Base-by-base conservation (phyloP, 139 green algal species). In the Yamagishiella unicocca region DNA sequence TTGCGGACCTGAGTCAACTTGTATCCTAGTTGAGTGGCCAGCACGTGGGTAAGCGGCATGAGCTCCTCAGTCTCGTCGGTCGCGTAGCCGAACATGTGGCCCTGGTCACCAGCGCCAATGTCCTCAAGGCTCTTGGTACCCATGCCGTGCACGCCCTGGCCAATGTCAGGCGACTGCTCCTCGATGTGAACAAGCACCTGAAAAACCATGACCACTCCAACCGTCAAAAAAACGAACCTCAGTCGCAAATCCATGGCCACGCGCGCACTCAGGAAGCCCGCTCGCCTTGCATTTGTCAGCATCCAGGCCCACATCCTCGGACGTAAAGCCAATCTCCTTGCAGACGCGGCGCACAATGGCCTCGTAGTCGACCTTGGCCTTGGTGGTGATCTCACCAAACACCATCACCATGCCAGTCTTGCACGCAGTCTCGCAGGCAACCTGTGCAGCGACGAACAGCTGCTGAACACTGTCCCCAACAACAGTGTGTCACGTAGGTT, bases 351-450 rank as follows among this genome's bases (percentile, higher is more conserved):
- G 93, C 33, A 96, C 94, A 35, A 98, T 92, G 35, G 95, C 95
- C 95, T 99, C 98, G 91, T 99, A 99, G 94, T 99, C 98, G 31
- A 99, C 97, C 94, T 99, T 99, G 80, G 98, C 98, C 88, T 96
- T 97, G 88, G 97, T 99, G 77, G 98, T 99, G 94, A 99, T 99
- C 94, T 99, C 98, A 76, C 98, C 98, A 85, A 99, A 99, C 25
- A 99, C 95, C 98, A 99, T 99, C 90, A 99, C 97, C 97, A 99
- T 85, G 43, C 95, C 95, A 31, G 98, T 99, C 97, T 99, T 99
- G 78, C 97, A 99, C 83, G 93, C 95, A 1, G 97, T 99, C 95
- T 99, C 98, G 93, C 98, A 99, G 22, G 98, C 98, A 0, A 98
- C 95, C 95, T 97, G 87, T 9, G 6, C 12, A 35, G 29, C n/a